A percentile compares a stretch with the other conserved stretches of the same genome.
Evolutionary conservation across 1,284 basidiomycete species (phyloP).

Genomic region (Malassezia cuniculi): DNA sequence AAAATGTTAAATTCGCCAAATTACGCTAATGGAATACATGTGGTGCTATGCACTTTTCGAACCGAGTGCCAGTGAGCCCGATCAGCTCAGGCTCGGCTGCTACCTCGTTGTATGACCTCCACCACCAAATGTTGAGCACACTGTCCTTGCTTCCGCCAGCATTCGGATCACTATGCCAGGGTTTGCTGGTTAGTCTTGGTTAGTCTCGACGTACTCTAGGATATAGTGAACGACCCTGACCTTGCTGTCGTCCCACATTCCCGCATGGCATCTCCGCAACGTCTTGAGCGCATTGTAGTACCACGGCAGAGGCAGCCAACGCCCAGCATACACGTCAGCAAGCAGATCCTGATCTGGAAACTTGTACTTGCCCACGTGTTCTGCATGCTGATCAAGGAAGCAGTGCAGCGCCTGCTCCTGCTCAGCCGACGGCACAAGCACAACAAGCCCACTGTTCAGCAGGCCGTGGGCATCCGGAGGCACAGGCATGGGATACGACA

Average conservation of each 20-base stretch:
- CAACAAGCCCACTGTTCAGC: constrained; percentile 77
- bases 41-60: too few relatives aligned
- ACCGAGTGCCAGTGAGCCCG: too few relatives aligned
- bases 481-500: constrained; percentile 41
- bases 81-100: too few relatives aligned
- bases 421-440: constrained; percentile 56
- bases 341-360: constrained; percentile 92
- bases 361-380: constrained; percentile 56
- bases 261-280: constrained; percentile 56
- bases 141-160: too few relatives aligned
- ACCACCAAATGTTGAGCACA: too few relatives aligned
- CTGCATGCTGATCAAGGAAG: constrained; percentile 53
- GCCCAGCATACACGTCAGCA: constrained; percentile 55
- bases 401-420: constrained; percentile 12
- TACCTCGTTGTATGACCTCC: too few relatives aligned
- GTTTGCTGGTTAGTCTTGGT: constrained; percentile 16
- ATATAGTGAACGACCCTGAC: constrained; percentile 48
- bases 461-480: constrained; percentile 62
- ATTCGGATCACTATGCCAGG: too few relatives aligned
- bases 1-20: too few relatives aligned
- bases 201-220: constrained; percentile 13
- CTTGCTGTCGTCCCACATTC: constrained; percentile 64
- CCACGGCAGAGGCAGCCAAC: constrained; percentile 59
- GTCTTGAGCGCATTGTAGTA: constrained; percentile 78
- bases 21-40: too few relatives aligned